phyloP scores from a whole-genome alignment of 1,284 basidiomycete genomes.

The Melanopsichium pennsylvanicum region DNA sequence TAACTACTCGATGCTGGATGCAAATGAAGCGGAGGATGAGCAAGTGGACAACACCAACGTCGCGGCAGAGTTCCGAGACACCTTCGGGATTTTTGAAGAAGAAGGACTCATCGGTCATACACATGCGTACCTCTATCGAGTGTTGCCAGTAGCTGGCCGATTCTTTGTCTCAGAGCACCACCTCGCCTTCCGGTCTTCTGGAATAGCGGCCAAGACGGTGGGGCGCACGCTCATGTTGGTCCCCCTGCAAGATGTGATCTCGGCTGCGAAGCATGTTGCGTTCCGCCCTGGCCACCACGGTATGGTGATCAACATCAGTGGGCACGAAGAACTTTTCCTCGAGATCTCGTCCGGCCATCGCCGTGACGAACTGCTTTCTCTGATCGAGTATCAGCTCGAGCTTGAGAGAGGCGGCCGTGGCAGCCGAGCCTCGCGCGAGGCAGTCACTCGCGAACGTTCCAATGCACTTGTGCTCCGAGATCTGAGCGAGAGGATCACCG shows the following conservation, averaged over 20 bases:
- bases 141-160: constrained; percentile 53
- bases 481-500: constrained; percentile 49
- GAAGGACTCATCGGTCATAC: constrained; percentile 46
- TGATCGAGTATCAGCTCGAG: constrained; percentile 76
- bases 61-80: constrained; percentile 36
- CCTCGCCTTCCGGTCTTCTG: constrained; percentile 59
- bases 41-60: constrained; percentile 10
- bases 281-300: constrained; percentile 88
- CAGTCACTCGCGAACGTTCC: constrained; percentile 31
- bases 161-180: constrained; percentile 52
- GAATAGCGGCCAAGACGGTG: constrained; percentile 49
- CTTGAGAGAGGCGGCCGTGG: constrained; percentile 9
- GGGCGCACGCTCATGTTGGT: constrained; percentile 80
- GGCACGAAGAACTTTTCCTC: constrained; percentile 95
- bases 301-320: constrained; percentile 86
- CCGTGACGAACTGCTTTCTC: constrained; percentile 76
- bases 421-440: constrained; percentile 14
- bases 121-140: constrained; percentile 50
- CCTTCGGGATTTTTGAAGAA: constrained; percentile 40
- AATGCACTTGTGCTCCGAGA: constrained; percentile 52
- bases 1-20: constrained; percentile 41
- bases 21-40: constrained; percentile 10
- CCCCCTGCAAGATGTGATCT: constrained; percentile 85
- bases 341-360: constrained; percentile 84
- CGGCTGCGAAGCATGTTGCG: constrained; percentile 83